These are phyloP conservation scores for Fusarium mundagurra DNA, from an alignment of 2,329 filamentous ascomycete genomes.

Conservation along the genomic window DNA sequence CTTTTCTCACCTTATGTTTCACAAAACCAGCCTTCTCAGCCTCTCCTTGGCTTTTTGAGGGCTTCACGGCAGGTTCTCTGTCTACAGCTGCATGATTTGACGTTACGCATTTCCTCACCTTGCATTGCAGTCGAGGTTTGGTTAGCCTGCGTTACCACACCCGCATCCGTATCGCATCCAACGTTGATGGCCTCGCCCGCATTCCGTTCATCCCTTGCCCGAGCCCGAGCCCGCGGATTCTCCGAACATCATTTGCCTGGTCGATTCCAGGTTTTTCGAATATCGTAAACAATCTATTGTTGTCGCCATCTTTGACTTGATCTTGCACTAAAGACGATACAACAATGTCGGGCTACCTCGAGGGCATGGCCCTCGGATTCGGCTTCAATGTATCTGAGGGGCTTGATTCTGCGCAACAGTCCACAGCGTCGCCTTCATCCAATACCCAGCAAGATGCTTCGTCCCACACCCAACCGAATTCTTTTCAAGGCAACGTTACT, in stretches of 20 bases:
- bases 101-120: not conserved
- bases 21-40: constrained; percentile 30
- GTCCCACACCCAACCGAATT: constrained; percentile 26
- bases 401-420: constrained; percentile 33
- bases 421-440: constrained; percentile 39
- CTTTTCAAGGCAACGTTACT: constrained; percentile 48
- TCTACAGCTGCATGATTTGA: constrained; percentile 20
- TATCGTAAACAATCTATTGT: constrained; percentile 2
- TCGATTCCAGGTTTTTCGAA: constrained; percentile 11
- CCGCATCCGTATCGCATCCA: not conserved
- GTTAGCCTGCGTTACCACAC: constrained; percentile 7
- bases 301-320: not conserved
- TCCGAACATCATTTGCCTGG: constrained; percentile 18
- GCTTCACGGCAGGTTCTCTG: constrained; percentile 11
- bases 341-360: constrained; percentile 38
- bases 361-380: constrained; percentile 37
- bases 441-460: constrained; percentile 33
- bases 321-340: constrained; percentile 12
- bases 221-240: constrained; percentile 11
- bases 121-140: not conserved
- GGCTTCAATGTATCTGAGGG: constrained; percentile 41
- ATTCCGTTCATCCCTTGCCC: constrained; percentile 13
- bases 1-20: constrained; percentile 32
- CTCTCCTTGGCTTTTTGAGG: constrained; percentile 22
- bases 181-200: constrained; percentile 26